Evolutionary conservation across 148 eudicot species (phyloP).

Genomic region (Rhododendron griersonianum): DNA sequence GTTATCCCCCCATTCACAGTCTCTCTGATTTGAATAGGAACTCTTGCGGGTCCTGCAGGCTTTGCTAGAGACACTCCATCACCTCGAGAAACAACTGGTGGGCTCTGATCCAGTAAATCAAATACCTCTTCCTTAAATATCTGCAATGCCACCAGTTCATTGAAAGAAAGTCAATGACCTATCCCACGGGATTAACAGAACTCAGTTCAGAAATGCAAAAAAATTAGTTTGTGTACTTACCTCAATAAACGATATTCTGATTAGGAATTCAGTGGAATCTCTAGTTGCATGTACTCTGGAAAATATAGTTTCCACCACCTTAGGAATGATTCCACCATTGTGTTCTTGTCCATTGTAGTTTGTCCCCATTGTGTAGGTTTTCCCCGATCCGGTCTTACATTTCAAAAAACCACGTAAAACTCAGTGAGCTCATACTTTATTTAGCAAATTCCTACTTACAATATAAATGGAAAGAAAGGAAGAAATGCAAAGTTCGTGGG

Average conservation of each 20-base stretch:
- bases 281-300: slow-evolving; percentile 52
- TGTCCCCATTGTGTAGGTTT: slow-evolving; percentile 98
- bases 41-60: slow-evolving; percentile 58
- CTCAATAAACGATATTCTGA: slow-evolving; percentile 94
- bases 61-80: slow-evolving; percentile 45
- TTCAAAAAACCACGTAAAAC: slow-evolving; percentile 7
- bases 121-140: slow-evolving; percentile 97
- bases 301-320: slow-evolving; percentile 81
- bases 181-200: not conserved
- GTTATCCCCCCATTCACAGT: slow-evolving; percentile 81
- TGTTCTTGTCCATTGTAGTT: slow-evolving; percentile 69
- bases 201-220: not conserved
- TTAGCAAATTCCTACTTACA: not conserved
- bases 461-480: not conserved
- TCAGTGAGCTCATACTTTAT: not conserved
- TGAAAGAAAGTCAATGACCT: not conserved
- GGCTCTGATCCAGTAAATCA: slow-evolving; percentile 70
- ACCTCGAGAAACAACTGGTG: slow-evolving; percentile 30
- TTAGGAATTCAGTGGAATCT: slow-evolving; percentile 57
- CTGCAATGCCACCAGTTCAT: slow-evolving; percentile 26
- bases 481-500: not conserved
- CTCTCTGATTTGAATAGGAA: slow-evolving; percentile 90
- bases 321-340: slow-evolving; percentile 67
- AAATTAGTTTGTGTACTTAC: slow-evolving; percentile 19
- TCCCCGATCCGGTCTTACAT: slow-evolving; percentile 86